Evolutionary conservation across 2,329 filamentous ascomycete genomes (phyloP).

Genomic region (Diplodia mutila): DNA sequence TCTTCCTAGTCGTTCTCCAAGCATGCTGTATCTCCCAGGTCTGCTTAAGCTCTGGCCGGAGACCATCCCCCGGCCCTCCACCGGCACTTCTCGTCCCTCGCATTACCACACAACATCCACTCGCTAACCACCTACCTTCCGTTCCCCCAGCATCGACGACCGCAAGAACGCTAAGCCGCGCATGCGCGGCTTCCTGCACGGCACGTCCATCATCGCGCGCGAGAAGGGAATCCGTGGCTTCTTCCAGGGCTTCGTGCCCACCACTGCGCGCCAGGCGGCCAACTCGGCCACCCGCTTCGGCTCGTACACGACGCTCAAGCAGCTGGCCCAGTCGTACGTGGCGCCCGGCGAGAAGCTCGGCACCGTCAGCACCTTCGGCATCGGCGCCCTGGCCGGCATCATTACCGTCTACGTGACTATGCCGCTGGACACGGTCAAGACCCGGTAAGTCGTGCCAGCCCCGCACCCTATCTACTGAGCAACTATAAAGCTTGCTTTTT

Average conservation of each 20-base stretch:
- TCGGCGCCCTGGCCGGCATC: slow-evolving; percentile 84
- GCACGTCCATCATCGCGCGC: slow-evolving; percentile 80
- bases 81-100: background rate
- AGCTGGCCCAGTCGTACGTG: slow-evolving; percentile 88
- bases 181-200: slow-evolving; percentile 90
- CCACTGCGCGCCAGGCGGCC: slow-evolving; percentile 89
- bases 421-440: slow-evolving; percentile 92
- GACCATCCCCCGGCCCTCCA: background rate
- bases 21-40: background rate
- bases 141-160: slow-evolving; percentile 76
- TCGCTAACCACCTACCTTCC: background rate
- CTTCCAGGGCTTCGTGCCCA: slow-evolving; percentile 96
- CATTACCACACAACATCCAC: background rate
- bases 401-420: slow-evolving; percentile 79
- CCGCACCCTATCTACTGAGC: background rate
- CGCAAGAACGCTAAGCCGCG: slow-evolving; percentile 83
- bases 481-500: background rate
- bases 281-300: slow-evolving; percentile 93
- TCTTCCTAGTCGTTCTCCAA: background rate
- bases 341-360: slow-evolving; percentile 95
- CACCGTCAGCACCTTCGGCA: slow-evolving; percentile 82
- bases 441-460: slow-evolving; percentile 42
- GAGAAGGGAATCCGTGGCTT: slow-evolving; percentile 90
- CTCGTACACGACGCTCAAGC: slow-evolving; percentile 86
- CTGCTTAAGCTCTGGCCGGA: background rate